These are phyloP conservation scores for Dictyostelium brefeldianum DNA, from an alignment of 78 protist genomes.

Conservation along the genomic window DNA sequence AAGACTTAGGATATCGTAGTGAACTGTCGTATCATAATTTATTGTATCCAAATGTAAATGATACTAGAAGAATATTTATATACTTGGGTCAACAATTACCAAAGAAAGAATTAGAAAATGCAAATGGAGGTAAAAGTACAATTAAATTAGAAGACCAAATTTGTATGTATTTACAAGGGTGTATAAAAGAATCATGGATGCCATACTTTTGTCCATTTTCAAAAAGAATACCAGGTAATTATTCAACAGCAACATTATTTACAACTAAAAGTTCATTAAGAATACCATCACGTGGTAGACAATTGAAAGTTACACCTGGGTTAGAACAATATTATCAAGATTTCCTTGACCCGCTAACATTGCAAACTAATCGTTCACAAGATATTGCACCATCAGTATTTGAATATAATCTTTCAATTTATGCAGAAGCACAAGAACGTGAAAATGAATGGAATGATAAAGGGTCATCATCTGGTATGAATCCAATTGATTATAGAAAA, in stretches of 20 bases:
- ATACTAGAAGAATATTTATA: conserved; percentile 72
- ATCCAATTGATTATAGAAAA: conserved; percentile 72
- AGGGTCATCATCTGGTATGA: conserved; percentile 74
- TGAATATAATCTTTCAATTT: conserved; percentile 64
- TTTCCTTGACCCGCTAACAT: conserved; percentile 44
- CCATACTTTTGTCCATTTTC: conserved; percentile 81
- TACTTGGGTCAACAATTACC: conserved; percentile 78
- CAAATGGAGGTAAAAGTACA: background rate
- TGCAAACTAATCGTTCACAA: conserved; percentile 59
- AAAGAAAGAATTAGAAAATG: conserved; percentile 39
- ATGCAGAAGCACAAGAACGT: conserved; percentile 65
- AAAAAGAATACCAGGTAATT: conserved; percentile 64
- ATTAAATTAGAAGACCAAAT: conserved; percentile 56
- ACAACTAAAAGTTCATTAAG: conserved; percentile 14
- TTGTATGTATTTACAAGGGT: conserved; percentile 20
- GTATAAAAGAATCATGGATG: conserved; percentile 77
- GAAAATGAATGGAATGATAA: conserved; percentile 73
- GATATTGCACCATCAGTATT: conserved; percentile 84
- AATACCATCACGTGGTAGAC: conserved; percentile 73
- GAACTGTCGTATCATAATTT: conserved; percentile 84
- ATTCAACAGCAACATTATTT: conserved; percentile 48
- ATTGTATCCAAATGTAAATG: conserved; percentile 82
- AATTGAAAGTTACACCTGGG: conserved; percentile 58
- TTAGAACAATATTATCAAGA: conserved; percentile 67
- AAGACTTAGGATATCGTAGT: conserved; percentile 77